Conservation (phyloP, 257 asterid species). For the Ehretia macrophylla region DNA sequence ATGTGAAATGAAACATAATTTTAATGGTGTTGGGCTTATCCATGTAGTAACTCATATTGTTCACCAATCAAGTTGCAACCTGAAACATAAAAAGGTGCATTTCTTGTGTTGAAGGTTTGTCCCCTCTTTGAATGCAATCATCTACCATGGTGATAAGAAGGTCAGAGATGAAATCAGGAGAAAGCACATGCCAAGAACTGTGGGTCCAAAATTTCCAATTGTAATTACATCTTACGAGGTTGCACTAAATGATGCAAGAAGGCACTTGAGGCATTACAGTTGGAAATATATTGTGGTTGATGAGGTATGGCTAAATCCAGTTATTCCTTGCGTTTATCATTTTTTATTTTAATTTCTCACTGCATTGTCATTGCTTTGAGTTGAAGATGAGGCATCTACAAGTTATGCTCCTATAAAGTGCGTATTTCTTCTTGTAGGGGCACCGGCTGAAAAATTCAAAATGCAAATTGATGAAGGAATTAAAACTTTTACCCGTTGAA, state of each 20-base stretch:
- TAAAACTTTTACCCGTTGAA: conserved; percentile 57
- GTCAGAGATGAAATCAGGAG: conserved; percentile 64
- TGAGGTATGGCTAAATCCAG: conserved; percentile 55
- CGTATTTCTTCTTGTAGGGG: conserved; percentile 51
- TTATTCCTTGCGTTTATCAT: conserved; percentile 6
- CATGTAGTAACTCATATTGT: no score
- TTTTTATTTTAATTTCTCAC: no score
- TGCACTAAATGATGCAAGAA: conserved; percentile 66
- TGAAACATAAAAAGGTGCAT: not conserved
- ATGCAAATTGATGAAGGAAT: conserved; percentile 73
- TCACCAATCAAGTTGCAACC: not conserved
- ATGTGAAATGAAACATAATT: not conserved
- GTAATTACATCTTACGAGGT: conserved; percentile 91
- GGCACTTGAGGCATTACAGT: conserved; percentile 55
- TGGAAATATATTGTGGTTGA: conserved; percentile 97
- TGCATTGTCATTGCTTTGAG: not conserved
- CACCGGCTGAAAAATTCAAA: conserved; percentile 90
- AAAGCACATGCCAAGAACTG: conserved; percentile 82
- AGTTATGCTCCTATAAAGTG: not conserved
- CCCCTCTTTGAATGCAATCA: conserved; percentile 66
- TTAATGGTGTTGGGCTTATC: no score
- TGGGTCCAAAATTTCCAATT: conserved; percentile 81
- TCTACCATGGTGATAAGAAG: conserved; percentile 80
- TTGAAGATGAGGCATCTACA: conserved; percentile 6
- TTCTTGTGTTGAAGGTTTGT: conserved; percentile 50